Base-by-base conservation (phyloP, 306 rosid genomes). In the Carpinus viminea region DNA sequence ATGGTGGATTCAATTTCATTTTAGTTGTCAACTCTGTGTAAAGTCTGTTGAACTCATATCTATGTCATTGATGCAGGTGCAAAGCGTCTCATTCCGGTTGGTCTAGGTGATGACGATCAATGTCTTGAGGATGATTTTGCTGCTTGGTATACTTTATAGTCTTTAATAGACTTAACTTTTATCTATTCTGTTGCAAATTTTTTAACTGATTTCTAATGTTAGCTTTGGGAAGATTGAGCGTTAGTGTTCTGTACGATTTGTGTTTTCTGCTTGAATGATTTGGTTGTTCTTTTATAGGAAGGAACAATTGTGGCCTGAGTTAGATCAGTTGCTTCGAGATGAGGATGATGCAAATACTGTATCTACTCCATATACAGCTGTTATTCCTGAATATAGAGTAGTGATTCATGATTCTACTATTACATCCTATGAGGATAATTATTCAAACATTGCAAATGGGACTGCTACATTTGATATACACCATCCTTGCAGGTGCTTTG, bases 81-180 rank as follows among this genome's bases (percentile, higher is more conserved):
- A 56, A 91, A 88, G 84, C 89, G 92, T 84, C 88, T 93, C 34
- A 72, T 93, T 86, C 78, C 91, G 0, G 56, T 85, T 81, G 97
- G 97, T 72, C 80, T 93, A 12, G 97, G 97, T 74, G 97, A 93
- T 72, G 97, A 93, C 81, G 97, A 93, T 77, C 96, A 93, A 81
- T 89, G 93, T 82, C 91, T 91, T 43, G 96, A 93, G 86, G 97
- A 93, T 79, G 97, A 93, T 83, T 93, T 93, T 83, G 46, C 90
- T 86, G 93, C 91, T 56, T 93, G 97, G 97, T 93, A 83, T 75
- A 48, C 36, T 77, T 53, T 72, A 13, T 79, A 53, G 20, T 52
- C 20, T 56, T 55, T 45, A 45, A 73, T 51, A 18, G 31, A 56
- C 18, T 52, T 64, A 57, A n/a, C 4, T 78, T 68, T 66, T 71